These are phyloP conservation scores for Evansstolkia leycettana DNA, from an alignment of 495 filamentous ascomycete genomes.

Conservation along the genomic window DNA sequence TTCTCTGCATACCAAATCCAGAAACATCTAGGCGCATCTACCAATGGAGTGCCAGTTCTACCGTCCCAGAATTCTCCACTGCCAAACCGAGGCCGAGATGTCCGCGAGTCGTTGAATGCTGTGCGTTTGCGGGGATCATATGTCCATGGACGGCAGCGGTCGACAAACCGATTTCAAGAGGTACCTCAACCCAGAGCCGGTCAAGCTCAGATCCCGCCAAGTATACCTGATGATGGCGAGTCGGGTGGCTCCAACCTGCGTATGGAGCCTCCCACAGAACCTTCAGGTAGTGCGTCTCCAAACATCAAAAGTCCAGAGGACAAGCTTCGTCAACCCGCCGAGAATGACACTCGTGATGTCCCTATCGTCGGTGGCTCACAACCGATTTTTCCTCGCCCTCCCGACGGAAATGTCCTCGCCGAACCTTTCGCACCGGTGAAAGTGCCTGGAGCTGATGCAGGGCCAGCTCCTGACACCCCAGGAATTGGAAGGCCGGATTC, in stretches of 20 bases:
- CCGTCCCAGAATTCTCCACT: conserved; percentile 77
- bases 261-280: conserved; percentile 21
- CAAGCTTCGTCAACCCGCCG: conserved; percentile 37
- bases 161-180: conserved; percentile 41
- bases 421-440: conserved; percentile 39
- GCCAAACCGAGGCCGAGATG: conserved; percentile 80
- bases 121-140: conserved; percentile 67
- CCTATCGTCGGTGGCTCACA: conserved; percentile 9
- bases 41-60: conserved; percentile 74
- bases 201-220: conserved; percentile 34
- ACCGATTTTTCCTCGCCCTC: conserved; percentile 23
- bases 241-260: conserved; percentile 21
- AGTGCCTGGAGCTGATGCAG: conserved; percentile 21
- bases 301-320: conserved; percentile 45
- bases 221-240: conserved; percentile 54
- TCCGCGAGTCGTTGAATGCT: conserved; percentile 83
- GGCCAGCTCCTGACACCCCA: conserved; percentile 23
- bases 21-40: conserved; percentile 73
- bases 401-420: conserved; percentile 20
- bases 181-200: conserved; percentile 45
- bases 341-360: conserved; percentile 12
- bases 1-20: conserved; percentile 95
- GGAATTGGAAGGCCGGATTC: conserved; percentile 17
- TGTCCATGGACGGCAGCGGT: conserved; percentile 50
- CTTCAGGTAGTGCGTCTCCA: conserved; percentile 28